Evolutionary conservation across 2,329 filamentous ascomycete genomes (phyloP), one percentile per base, ranked within the genome.

Genomic region (Ascochyta clinopodiicola): DNA sequence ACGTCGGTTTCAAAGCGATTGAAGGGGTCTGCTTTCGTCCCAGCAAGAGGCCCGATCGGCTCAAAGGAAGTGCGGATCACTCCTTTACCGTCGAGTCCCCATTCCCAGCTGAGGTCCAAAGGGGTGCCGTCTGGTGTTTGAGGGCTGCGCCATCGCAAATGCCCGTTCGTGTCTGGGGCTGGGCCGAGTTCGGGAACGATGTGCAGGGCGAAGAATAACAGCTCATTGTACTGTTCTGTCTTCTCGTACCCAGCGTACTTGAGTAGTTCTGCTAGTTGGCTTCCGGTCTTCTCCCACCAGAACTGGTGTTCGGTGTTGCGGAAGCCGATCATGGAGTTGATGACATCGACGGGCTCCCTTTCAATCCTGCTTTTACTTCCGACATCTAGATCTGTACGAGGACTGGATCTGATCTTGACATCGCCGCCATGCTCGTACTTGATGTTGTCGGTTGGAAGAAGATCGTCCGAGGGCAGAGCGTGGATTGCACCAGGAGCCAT

Each of bases 121-220:
- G 57, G 57, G 3, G 57, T 60, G n/a, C 57, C 57, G 25, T 60
- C 57, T 10, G 57, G 57, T 13, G 57, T 57, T n/a, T 60, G 57
- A 8, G 57, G 57, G 19, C 51, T 60, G 12, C 50, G 50, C 57
- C 57, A 60, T 19, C 25, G 31, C 19, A 60, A 25, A 19, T 44
- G 13, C 2, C 57, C 53, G 22, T 36, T 51, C 25, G 17, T 25
- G 7, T 53, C 49, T 21, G 56, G 56, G 6, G 42, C 51, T 8
- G 56, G 49, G 2, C 50, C 56, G 2, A 58, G 51, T 17, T 54
- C 46, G 9, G 56, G 56, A 12, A 58, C 24, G 36, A 58, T 45
- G 37, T 59, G 56, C 10, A 55, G 36, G 1, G 43, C 56, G 24
- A 49, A 59, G 48, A 59, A 59, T n/a, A 56, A 35, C 10, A 59